phyloP scores from a whole-genome alignment of 2,329 filamentous ascomycete species.

The Juglanconis oblonga region DNA sequence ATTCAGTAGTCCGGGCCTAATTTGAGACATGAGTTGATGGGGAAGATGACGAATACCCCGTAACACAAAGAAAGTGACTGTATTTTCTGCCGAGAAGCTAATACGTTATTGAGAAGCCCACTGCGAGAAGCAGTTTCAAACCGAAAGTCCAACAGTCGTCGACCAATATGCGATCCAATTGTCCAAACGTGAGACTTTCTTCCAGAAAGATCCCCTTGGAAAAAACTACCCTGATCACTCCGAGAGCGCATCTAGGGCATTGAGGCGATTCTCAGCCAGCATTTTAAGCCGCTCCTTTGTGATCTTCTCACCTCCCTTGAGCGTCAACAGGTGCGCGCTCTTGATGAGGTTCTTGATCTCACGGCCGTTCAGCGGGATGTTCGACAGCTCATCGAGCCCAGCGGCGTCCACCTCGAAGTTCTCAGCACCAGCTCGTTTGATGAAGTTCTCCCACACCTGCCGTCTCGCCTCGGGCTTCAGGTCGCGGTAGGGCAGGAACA shows the following conservation, averaged over 20 bases:
- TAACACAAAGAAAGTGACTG: too few species aligned
- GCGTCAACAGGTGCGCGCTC: constrained; percentile 33
- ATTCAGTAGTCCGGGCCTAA: too few species aligned
- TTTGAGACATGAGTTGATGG: too few species aligned
- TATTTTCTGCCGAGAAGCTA: too few species aligned
- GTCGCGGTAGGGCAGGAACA: constrained; percentile 31
- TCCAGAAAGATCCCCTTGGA: too few species aligned
- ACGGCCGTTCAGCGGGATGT: constrained; percentile 43
- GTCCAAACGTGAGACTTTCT: too few species aligned
- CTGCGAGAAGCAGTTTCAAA: too few species aligned
- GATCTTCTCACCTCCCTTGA: constrained; percentile 28
- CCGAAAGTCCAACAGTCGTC: too few species aligned
- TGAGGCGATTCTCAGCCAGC: constrained; percentile 30
- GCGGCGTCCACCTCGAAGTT: constrained; percentile 30
- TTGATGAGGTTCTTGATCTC: constrained; percentile 52
- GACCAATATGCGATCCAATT: too few species aligned
- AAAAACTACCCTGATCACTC: too few species aligned
- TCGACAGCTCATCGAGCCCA: constrained; percentile 34
- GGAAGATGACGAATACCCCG: too few species aligned
- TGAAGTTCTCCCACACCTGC: constrained; percentile 35
- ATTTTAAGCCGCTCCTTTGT: constrained; percentile 28
- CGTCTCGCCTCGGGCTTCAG: constrained; percentile 26
- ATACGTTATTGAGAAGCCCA: too few species aligned
- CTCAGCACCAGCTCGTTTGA: constrained; percentile 27
- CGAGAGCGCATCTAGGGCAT: constrained; percentile 16